Evolutionary conservation across 306 rosid genomes (phyloP).

Genomic region (Trichosanthes truncata): DNA sequence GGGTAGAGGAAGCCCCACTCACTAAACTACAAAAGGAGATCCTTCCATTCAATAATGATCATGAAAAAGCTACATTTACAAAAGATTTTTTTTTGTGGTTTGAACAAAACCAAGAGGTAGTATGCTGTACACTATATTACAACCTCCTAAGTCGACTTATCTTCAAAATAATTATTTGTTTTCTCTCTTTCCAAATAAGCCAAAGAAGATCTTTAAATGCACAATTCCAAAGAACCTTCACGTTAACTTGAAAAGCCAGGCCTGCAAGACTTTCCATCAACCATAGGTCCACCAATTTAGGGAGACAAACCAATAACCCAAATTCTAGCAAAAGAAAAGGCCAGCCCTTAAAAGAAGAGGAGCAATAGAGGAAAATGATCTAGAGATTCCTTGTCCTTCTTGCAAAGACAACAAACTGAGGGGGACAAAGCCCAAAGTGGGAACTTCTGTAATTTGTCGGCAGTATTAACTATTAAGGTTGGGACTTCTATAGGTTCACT

Average conservation of each 20-base stretch:
- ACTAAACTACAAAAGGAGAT: background rate
- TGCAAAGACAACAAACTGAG: background rate
- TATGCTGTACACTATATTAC: background rate
- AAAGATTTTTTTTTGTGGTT: background rate
- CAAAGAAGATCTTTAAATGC: background rate
- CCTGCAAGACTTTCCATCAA: background rate
- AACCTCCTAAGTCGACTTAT: background rate
- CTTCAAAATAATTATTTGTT: background rate
- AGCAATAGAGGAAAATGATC: background rate
- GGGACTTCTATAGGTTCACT: background rate
- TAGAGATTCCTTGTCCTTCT: background rate
- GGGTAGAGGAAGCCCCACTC: background rate
- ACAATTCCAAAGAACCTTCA: background rate
- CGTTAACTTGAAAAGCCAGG: background rate
- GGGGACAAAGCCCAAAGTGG: background rate
- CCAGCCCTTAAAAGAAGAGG: background rate
- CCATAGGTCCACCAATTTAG: background rate
- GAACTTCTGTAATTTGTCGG: background rate
- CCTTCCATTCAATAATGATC: background rate
- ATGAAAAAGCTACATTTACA: background rate
- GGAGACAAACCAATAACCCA: background rate
- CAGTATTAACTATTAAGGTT: background rate
- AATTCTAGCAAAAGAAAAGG: background rate
- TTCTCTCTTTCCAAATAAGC: background rate
- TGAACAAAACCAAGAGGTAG: background rate